Evolutionary conservation across 106 monocot genomes (phyloP).

Genomic region (Dendrobium chrysotoxum): DNA sequence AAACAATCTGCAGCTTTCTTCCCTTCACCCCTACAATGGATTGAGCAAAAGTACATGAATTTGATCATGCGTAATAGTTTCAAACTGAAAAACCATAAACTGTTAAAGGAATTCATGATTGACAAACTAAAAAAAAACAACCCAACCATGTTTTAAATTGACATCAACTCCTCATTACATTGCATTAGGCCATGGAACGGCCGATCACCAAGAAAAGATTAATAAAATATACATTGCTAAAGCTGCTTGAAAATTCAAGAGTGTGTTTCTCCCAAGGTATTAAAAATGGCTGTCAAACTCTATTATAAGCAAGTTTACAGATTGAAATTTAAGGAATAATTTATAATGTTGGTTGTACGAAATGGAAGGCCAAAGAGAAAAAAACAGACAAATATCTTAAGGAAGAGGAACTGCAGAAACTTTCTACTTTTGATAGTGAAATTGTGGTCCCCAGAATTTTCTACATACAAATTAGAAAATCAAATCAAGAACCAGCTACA

Average conservation of each 20-base stretch:
- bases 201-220: not conserved
- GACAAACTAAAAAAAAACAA: not conserved
- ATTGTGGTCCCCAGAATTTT: too few species aligned
- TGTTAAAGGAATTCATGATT: not conserved
- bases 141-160: not conserved
- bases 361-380: too few species aligned
- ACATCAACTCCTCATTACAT: not conserved
- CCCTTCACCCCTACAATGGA: conserved; percentile 68
- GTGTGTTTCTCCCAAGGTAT: not conserved
- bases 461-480: too few species aligned
- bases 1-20: conserved; percentile 78
- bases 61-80: not conserved
- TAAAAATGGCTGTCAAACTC: not conserved
- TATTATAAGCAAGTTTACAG: not conserved
- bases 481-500: too few species aligned
- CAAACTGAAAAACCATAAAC: not conserved
- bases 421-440: too few species aligned
- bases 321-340: not conserved
- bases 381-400: too few species aligned
- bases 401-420: too few species aligned
- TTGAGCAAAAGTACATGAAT: conserved; percentile 10
- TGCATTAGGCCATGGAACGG: not conserved
- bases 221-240: not conserved
- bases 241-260: not conserved
- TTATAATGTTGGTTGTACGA: too few species aligned